Evolutionary conservation across 2,329 filamentous ascomycete genomes (phyloP).

Genomic region (Pseudogymnoascus sp.): DNA sequence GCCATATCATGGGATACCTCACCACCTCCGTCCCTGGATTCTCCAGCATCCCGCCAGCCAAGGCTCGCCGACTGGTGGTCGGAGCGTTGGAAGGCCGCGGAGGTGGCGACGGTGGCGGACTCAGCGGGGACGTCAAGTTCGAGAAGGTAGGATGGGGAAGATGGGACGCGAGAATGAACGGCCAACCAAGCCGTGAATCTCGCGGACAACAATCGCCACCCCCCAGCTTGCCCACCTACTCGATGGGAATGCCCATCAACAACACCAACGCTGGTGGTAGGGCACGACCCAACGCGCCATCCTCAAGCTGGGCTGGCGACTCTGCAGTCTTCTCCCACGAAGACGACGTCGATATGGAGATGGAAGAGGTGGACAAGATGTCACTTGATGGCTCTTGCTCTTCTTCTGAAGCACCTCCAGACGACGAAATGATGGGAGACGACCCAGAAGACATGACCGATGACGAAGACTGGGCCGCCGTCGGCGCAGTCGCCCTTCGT

Average conservation of each 20-base stretch:
- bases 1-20: slow-evolving; percentile 89
- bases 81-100: slow-evolving; percentile 75
- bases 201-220: slow-evolving; percentile 32
- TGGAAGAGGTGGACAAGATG: slow-evolving; percentile 92
- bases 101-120: slow-evolving; percentile 47
- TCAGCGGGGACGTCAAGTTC: slow-evolving; percentile 68
- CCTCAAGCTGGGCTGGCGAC: slow-evolving; percentile 58
- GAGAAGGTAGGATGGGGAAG: slow-evolving; percentile 97
- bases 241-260: slow-evolving; percentile 48
- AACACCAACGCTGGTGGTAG: slow-evolving; percentile 38
- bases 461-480: slow-evolving; percentile 89
- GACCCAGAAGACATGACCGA: slow-evolving; percentile 83
- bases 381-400: slow-evolving; percentile 72
- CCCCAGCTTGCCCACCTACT: slow-evolving; percentile 36
- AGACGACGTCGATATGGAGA: slow-evolving; percentile 58
- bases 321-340: slow-evolving; percentile 71
- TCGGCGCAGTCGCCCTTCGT: slow-evolving; percentile 78
- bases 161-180: slow-evolving; percentile 77
- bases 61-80: slow-evolving; percentile 87
- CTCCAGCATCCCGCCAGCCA: slow-evolving; percentile 76
- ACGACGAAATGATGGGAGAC: slow-evolving; percentile 61
- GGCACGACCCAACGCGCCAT: slow-evolving; percentile 42
- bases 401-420: slow-evolving; percentile 61
- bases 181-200: slow-evolving; percentile 44
- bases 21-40: slow-evolving; percentile 91